These are phyloP conservation scores for Globisporangium alternatum DNA, from an alignment of 352 stramenopile genomes.

Conservation along the genomic window DNA sequence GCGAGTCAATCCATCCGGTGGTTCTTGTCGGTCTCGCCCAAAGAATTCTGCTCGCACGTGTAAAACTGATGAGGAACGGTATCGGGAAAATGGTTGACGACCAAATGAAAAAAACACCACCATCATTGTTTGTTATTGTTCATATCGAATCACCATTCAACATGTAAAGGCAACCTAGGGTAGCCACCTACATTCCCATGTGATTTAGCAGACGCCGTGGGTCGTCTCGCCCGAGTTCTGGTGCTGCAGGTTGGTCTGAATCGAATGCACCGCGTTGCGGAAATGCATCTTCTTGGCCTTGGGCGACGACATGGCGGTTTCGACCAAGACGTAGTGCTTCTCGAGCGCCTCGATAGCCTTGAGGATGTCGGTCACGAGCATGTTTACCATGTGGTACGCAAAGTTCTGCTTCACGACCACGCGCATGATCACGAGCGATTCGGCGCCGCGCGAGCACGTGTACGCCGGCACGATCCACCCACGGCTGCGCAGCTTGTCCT, in stretches of 20 bases:
- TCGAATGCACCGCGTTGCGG: conserved; percentile 59
- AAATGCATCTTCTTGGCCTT: conserved; percentile 75
- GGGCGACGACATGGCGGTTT: conserved; percentile 74
- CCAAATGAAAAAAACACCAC: background rate
- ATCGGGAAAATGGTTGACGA: background rate
- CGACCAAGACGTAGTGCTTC: conserved; percentile 70
- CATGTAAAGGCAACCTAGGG: background rate
- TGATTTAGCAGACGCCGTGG: conserved; percentile 71
- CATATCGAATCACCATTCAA: background rate
- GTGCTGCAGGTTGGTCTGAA: conserved; percentile 70
- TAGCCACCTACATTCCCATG: background rate
- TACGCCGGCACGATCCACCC: conserved; percentile 91
- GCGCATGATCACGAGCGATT: conserved; percentile 87
- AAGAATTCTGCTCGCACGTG: conserved; percentile 47
- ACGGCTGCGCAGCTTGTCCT: conserved; percentile 84
- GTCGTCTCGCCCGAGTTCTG: conserved; percentile 74
- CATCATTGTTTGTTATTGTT: background rate
- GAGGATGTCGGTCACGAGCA: conserved; percentile 85
- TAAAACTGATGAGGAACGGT: background rate
- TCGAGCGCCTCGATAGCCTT: conserved; percentile 82
- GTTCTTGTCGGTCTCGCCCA: conserved; percentile 56
- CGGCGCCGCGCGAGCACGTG: conserved; percentile 78
- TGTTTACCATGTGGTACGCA: conserved; percentile 84
- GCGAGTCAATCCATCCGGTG: conserved; percentile 64
- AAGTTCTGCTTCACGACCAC: conserved; percentile 92